Percentiles rank a stretch among this genome's conserved stretches.
phyloP scores from a whole-genome alignment of 768 basidiomycete genomes.

The Amanita fuliginea region DNA sequence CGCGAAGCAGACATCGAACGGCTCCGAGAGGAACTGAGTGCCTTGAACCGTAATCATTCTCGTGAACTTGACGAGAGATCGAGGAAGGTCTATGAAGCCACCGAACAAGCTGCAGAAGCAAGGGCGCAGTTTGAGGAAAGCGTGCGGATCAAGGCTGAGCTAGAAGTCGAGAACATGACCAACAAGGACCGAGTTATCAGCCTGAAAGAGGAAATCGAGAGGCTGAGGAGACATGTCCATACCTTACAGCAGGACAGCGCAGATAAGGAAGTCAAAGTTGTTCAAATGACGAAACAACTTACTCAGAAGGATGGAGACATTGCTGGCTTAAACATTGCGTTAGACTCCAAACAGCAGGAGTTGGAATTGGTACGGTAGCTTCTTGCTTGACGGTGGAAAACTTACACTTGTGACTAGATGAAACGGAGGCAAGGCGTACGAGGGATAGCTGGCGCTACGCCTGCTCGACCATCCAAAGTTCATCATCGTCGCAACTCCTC shows the following conservation, averaged over 20 bases:
- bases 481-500: slow-evolving; percentile 43
- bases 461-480: slow-evolving; percentile 32
- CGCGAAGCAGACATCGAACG: slow-evolving; percentile 42
- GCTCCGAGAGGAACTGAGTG: slow-evolving; percentile 43
- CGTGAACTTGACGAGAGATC: slow-evolving; percentile 37
- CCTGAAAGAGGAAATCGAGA: slow-evolving; percentile 49
- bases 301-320: slow-evolving; percentile 67
- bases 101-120: too few species aligned
- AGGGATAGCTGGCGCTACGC: slow-evolving; percentile 44
- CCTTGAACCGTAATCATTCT: slow-evolving; percentile 42
- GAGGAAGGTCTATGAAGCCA: too few species aligned
- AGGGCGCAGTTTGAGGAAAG: slow-evolving; percentile 34
- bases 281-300: slow-evolving; percentile 58
- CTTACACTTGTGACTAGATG: slow-evolving; percentile 26
- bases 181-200: slow-evolving; percentile 37
- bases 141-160: slow-evolving; percentile 42
- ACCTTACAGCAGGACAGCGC: slow-evolving; percentile 74
- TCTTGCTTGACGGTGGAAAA: neutral
- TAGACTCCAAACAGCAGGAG: slow-evolving; percentile 93
- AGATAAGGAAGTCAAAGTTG: slow-evolving; percentile 71
- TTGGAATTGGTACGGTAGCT: slow-evolving; percentile 59
- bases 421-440: slow-evolving; percentile 53
- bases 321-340: slow-evolving; percentile 77
- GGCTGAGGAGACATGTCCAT: slow-evolving; percentile 53
- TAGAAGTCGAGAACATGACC: slow-evolving; percentile 37